Evolutionary conservation across 441 rosid genomes (phyloP), one percentile per base, ranked within the genome.

Genomic region (Pelargonium citronellum): DNA sequence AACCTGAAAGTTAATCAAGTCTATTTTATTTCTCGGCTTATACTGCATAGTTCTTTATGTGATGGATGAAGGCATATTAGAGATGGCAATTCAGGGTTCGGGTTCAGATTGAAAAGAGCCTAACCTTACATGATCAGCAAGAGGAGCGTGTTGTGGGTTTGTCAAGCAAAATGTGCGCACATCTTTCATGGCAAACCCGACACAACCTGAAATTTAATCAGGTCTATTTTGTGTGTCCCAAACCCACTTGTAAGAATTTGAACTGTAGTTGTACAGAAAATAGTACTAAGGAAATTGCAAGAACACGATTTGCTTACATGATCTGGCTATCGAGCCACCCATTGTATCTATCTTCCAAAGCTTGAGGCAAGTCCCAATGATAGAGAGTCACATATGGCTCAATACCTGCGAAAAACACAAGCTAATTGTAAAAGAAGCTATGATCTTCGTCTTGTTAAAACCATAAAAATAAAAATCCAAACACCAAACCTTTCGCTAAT

Each of bases 321-420:
- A 87, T 87, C 71, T 66, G 78, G 10, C 77, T 83, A 47, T 79
- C 81, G 15, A 89, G 84, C 94, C 94, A 89, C 69, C 94, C 94
- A 1, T 67, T 78, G 78, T 89, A 87, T 51, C 71, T 73, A 64
- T 89, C 90, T 34, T 82, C 81, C 66, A 89, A 83, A 60, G 91
- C 86, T 7, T 81, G 91, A 71, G 94, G 94, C 72, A 89, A 87
- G 75, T 89, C 94, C 94, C 94, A 89, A 68, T 89, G 94, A 80
- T 87, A 89, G 49, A 89, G 69, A 2, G 94, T 89, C 66, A 84
- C 90, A 67, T 87, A 89, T 6, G 94, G 94, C 75, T 84, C 84
- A 55, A 87, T 84, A 67, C 94, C 93, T 88, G 79, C 71, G 2
- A 46, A 2, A 46, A n/a, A 44, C 7, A 49, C n/a, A 15, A 12